Evolutionary conservation across 2,329 filamentous ascomycete genomes (phyloP).

Genomic region (Botryotinia narcissicola): DNA sequence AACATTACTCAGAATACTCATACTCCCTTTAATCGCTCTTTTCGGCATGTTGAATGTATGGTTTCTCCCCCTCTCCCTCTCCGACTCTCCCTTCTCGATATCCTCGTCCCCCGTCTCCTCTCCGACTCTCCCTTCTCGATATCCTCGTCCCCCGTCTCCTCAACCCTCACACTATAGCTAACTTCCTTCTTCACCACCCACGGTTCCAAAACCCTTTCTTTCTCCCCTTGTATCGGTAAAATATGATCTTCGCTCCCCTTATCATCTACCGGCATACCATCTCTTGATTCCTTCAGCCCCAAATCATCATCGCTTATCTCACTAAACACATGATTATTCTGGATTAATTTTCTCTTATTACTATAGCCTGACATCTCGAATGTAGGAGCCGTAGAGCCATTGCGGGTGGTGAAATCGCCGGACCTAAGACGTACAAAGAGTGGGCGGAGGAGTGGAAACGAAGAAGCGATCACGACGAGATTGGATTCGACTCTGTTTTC

Average conservation of each 20-base stretch:
- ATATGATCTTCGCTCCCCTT: background rate
- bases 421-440: constrained; percentile 19
- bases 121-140: background rate
- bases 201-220: background rate
- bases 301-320: background rate
- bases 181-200: background rate
- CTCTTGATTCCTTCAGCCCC: background rate
- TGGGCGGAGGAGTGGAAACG: constrained; percentile 26
- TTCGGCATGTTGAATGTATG: background rate
- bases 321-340: background rate
- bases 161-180: background rate
- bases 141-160: background rate
- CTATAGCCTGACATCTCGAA: constrained; percentile 1
- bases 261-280: background rate
- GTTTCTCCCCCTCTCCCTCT: background rate
- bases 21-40: background rate
- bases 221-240: background rate
- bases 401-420: background rate
- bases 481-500: constrained; percentile 23
- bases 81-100: background rate
- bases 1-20: background rate
- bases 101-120: background rate
- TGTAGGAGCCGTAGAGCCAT: background rate
- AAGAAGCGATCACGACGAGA: constrained; percentile 27
- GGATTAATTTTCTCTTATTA: background rate